Evolutionary conservation across 108 stramenopile genomes (phyloP), one percentile per base, ranked within the genome.

Genomic region (Skeletonema marinoi): DNA sequence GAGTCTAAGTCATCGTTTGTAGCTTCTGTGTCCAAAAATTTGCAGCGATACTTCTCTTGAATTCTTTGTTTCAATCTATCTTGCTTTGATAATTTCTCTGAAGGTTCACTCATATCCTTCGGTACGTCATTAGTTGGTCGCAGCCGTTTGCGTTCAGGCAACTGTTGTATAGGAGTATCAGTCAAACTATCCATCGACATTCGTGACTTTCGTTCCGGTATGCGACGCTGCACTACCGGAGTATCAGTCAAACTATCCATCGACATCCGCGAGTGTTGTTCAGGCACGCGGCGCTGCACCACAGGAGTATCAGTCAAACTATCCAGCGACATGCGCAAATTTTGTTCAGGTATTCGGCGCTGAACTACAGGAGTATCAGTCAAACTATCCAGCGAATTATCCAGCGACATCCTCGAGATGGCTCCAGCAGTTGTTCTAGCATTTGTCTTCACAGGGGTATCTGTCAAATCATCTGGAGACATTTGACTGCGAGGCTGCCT

Each of bases 11-110:
- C 78, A 59, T 67, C 85, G 16, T 59, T 54, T n/a, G 86, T 88
- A n/a, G 87, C 92, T 64, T 92, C 92, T 2, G 78, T 71, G 48
- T 93, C 94, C 25, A 86, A 32, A 63, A 82, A 86, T 71, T 44
- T 60, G 48, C 83, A 78, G 16, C 61, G 42, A 32, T 73, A 73
- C 41, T 81, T 87, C 42, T 74, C 65, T 36, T 74, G 60, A 0
- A 78, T 70, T 64, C 58, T 65, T 59, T 74, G 50, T 29, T 82
- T 79, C 12, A 80, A 61, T 60, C 61, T 50, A 11, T 82, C 74
- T 70, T 74, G 60, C 14, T 36, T 50, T 41, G 21, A 68, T 56
- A 29, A n/a, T 38, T 25, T 30, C 35, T 66, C 30, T 33, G 75
- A 66, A 30, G 4, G 46, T 48, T 16, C 78, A 59, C 66, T 60